These are phyloP conservation scores for Penicillium sp. DNA, from an alignment of 2,329 filamentous ascomycete genomes.

Conservation along the genomic window DNA sequence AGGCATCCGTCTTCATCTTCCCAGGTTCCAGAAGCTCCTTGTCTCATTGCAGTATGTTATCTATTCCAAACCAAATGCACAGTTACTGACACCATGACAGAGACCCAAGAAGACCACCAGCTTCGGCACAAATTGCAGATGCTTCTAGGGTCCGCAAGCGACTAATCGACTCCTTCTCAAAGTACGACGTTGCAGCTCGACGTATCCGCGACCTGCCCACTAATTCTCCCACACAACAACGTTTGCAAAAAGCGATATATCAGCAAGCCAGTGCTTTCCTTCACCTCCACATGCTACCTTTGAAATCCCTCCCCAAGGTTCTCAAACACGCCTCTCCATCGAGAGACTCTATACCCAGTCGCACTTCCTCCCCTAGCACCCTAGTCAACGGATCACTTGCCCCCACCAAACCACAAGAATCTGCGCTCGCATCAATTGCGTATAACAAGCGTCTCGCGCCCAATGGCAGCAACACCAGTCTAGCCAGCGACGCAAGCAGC, in stretches of 20 bases:
- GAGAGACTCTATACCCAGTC: conserved; percentile 35
- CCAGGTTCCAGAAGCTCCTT: conserved; percentile 79
- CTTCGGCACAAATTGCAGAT: conserved; percentile 73
- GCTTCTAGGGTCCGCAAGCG: conserved; percentile 87
- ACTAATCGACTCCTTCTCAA: conserved; percentile 82
- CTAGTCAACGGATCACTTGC: conserved; percentile 24
- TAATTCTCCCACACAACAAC: conserved; percentile 68
- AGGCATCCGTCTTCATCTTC: conserved; percentile 78
- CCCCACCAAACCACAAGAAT: conserved; percentile 33
- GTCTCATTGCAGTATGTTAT: conserved; percentile 63
- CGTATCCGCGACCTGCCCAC: conserved; percentile 78
- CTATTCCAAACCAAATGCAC: neutral
- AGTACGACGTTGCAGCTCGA: conserved; percentile 80
- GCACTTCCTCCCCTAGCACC: conserved; percentile 24
- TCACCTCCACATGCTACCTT: conserved; percentile 85
- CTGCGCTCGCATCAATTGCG: conserved; percentile 61
- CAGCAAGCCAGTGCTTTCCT: conserved; percentile 79
- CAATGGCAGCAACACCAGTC: conserved; percentile 52
- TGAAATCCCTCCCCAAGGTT: conserved; percentile 72
- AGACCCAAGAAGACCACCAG: conserved; percentile 65
- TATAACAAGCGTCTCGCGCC: conserved; percentile 52
- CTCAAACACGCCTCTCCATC: conserved; percentile 62
- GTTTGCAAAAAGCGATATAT: conserved; percentile 79
- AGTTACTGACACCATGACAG: conserved; percentile 28
- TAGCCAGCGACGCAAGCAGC: conserved; percentile 56